Evolutionary conservation across 106 monocot species (phyloP), one percentile per base, ranked within the genome.

Genomic region (Dactylorhiza incarnata): DNA sequence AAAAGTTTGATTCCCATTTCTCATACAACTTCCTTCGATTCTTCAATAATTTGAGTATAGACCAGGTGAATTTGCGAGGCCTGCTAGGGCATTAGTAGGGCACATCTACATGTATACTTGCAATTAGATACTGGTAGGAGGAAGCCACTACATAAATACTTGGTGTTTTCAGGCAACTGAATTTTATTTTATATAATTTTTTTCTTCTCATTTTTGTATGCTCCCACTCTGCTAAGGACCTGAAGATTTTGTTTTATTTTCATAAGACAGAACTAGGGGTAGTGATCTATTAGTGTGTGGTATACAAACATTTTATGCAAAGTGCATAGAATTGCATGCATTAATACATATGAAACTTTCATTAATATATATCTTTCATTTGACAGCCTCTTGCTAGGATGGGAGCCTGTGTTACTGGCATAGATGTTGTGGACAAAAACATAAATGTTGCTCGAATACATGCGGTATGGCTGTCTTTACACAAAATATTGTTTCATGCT

Each of bases 381-480:
- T 0, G 49, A 20, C 84, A 99, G 99, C 91, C 99, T 29, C 85
- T 99, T 59, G 94, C 99, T 85, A 82, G 94, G 72, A 86, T 99
- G 91, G 99, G 99, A 29, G 99, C 99, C 22, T 75, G 17, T 68
- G 94, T 99, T 17, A 94, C 94, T 22, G 99, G 91, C 26, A 88
- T 99, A 81, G 99, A 99, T 94, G 99, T 89, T 51, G 91, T 88
- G 51, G 99, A 92, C 15, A 90, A 94, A 78, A 99, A 99, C 85
- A 87, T 94, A 23, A 91, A 94, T 76, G 90, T 94, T 73, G 94
- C 94, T 78, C 66, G 71, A 46, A 49, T 94, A 51, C 99, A 99
- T 90, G 87, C 99, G 78, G 99, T 99, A 99, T 79, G 87, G 10
- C 46, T 69, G 6, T n/a, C 0, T 23, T 49, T 49, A 44, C 5